Conservation (phyloP, 2,329 filamentous ascomycete species). For the Teratosphaeria pseudoeucalypti region DNA sequence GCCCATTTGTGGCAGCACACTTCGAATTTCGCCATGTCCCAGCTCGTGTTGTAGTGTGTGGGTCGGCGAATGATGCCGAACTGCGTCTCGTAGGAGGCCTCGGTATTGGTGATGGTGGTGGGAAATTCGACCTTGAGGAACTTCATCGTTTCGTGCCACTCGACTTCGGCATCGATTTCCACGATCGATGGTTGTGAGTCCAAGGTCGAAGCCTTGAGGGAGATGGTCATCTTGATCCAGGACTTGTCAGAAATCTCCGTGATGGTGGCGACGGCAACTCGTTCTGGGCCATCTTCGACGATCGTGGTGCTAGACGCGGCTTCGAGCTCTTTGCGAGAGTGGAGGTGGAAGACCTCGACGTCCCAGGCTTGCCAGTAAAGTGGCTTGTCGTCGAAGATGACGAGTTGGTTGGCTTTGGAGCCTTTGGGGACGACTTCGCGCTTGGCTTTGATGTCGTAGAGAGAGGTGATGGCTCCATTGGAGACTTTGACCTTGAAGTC, state of each 20-base stretch:
- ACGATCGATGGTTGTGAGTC: slow-evolving; percentile 49
- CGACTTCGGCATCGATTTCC: slow-evolving; percentile 74
- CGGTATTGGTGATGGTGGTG: slow-evolving; percentile 78
- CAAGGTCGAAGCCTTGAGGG: slow-evolving; percentile 57
- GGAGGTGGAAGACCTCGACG: slow-evolving; percentile 89
- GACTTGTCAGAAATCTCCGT: slow-evolving; percentile 82
- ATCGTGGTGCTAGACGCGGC: slow-evolving; percentile 57
- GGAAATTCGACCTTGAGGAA: slow-evolving; percentile 99
- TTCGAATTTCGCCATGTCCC: slow-evolving; percentile 98
- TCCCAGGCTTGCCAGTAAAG: slow-evolving; percentile 98
- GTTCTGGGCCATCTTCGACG: slow-evolving; percentile 59
- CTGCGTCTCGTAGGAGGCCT: slow-evolving; percentile 91
- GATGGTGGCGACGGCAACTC: slow-evolving; percentile 71
- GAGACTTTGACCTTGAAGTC: slow-evolving; percentile 64
- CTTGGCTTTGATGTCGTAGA: slow-evolving; percentile 62
- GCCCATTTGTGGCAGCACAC: slow-evolving; percentile 94
- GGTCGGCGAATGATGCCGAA: slow-evolving; percentile 81
- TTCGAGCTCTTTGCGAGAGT: slow-evolving; percentile 68
- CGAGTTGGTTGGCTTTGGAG: slow-evolving; percentile 77
- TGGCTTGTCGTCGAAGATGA: slow-evolving; percentile 94
- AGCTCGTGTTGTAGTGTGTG: slow-evolving; percentile 95
- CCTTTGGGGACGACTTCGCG: slow-evolving; percentile 67
- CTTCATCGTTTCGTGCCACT: slow-evolving; percentile 95
- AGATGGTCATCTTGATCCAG: slow-evolving; percentile 78
- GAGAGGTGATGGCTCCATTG: slow-evolving; percentile 68